phyloP scores from a whole-genome alignment of 192 early-diverging fungal species.

The Spinellus fusiger region DNA sequence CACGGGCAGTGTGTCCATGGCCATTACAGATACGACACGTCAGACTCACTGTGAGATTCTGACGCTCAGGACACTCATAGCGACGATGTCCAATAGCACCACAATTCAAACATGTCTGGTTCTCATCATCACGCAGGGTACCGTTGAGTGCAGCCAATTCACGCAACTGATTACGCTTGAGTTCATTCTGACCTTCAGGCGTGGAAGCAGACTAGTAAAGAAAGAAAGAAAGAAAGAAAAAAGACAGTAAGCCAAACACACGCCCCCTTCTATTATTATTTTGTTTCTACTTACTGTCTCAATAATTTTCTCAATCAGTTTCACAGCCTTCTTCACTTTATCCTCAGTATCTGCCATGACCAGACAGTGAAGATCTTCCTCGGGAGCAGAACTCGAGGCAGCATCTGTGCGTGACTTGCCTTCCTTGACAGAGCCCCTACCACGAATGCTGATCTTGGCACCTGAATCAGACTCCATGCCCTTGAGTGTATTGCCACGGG shows the following conservation, averaged over 20 bases:
- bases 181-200: constrained; percentile 93
- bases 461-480: constrained; percentile 93
- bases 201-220: constrained; percentile 64
- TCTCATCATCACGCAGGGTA: constrained; percentile 92
- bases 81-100: constrained; percentile 83
- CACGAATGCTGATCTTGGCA: constrained; percentile 94
- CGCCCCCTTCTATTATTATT: background rate
- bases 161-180: constrained; percentile 91
- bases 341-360: constrained; percentile 86
- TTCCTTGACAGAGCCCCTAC: constrained; percentile 94
- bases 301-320: constrained; percentile 89
- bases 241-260: background rate
- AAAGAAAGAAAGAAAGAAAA: constrained; percentile 2
- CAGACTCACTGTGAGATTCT: constrained; percentile 80
- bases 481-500: constrained; percentile 94
- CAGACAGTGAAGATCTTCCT: constrained; percentile 87
- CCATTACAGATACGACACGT: constrained; percentile 87
- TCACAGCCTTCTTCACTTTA: constrained; percentile 78
- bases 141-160: constrained; percentile 95
- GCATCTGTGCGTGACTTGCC: constrained; percentile 66
- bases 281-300: constrained; percentile 59
- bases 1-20: constrained; percentile 88
- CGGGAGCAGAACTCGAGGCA: constrained; percentile 47
- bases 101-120: constrained; percentile 91
- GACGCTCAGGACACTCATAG: constrained; percentile 86